These are phyloP conservation scores for Trichoderma asperelloides DNA, from an alignment of 495 filamentous ascomycete species.

Conservation along the genomic window DNA sequence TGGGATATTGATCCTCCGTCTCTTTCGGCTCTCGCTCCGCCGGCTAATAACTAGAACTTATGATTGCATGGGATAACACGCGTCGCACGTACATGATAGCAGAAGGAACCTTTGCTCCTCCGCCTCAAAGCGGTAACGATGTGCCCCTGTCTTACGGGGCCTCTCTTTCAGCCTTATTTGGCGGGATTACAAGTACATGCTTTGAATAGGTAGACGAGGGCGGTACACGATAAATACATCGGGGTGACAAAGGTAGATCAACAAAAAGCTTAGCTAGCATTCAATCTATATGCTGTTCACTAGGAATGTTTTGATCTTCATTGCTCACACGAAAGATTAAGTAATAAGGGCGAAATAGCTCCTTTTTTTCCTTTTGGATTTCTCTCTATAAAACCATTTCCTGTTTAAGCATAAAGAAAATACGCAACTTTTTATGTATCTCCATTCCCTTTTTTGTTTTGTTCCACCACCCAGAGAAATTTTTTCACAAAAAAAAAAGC, in stretches of 20 bases:
- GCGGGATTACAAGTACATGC: not conserved
- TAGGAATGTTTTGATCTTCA: not conserved
- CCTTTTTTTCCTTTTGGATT: not conserved
- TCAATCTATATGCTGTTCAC: no score
- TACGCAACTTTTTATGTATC: slow-evolving; percentile 5
- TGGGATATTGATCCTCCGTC: not conserved
- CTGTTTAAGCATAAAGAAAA: not conserved
- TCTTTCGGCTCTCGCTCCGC: not conserved
- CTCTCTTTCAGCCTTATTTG: not conserved
- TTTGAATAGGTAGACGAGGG: no score
- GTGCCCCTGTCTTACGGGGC: not conserved
- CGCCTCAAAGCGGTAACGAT: not conserved
- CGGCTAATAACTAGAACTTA: not conserved
- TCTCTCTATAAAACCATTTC: slow-evolving; percentile 15
- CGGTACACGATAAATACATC: no score
- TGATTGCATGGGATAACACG: not conserved
- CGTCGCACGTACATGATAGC: not conserved
- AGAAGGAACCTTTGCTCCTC: not conserved
- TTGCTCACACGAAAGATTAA: not conserved
- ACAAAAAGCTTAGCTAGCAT: no score
- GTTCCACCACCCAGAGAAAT: not conserved
- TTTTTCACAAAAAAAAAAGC: not conserved
- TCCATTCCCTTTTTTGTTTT: not conserved
- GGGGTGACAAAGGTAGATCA: no score
- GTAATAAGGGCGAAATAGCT: not conserved